These are phyloP conservation scores for Cardiospermum halicacabum DNA, from an alignment of 345 rosid species.

Conservation along the genomic window DNA sequence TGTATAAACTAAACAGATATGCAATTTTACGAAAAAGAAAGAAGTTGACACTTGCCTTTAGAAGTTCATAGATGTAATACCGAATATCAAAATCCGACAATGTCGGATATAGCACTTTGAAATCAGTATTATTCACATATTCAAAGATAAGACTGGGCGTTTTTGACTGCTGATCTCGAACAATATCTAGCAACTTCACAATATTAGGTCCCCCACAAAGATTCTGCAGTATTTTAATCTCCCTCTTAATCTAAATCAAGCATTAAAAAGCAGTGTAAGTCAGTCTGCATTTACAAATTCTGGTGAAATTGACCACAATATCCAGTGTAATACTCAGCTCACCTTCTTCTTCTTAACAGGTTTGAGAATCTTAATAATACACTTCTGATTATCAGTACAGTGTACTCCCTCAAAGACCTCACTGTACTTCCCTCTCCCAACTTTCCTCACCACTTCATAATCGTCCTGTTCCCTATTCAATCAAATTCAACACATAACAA, in stretches of 20 bases:
- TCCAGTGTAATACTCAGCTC: slow-evolving; percentile 5
- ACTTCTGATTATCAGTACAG: slow-evolving; percentile 72
- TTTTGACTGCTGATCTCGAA: slow-evolving; percentile 94
- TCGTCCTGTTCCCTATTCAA: slow-evolving; percentile 80
- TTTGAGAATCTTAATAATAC: slow-evolving; percentile 90
- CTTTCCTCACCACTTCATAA: slow-evolving; percentile 95
- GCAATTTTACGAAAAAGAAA: neutral
- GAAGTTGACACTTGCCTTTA: slow-evolving; percentile 50
- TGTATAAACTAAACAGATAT: too few species aligned
- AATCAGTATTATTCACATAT: slow-evolving; percentile 87
- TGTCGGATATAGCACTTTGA: slow-evolving; percentile 91
- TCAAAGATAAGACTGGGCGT: slow-evolving; percentile 95
- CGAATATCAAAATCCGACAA: slow-evolving; percentile 83
- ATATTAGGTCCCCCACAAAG: slow-evolving; percentile 97
- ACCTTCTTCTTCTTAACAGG: slow-evolving; percentile 99
- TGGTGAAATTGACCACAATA: too few species aligned
- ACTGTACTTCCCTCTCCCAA: slow-evolving; percentile 93
- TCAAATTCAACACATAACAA: slow-evolving; percentile 7
- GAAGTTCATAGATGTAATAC: slow-evolving; percentile 81
- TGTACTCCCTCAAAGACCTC: slow-evolving; percentile 95
- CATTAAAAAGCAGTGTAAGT: neutral
- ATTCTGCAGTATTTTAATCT: slow-evolving; percentile 93
- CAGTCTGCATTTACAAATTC: neutral
- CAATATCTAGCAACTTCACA: slow-evolving; percentile 89
- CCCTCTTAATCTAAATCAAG: slow-evolving; percentile 83